phyloP scores from a whole-genome alignment of 1,284 basidiomycete species.

The Fomitopsis betulina region DNA sequence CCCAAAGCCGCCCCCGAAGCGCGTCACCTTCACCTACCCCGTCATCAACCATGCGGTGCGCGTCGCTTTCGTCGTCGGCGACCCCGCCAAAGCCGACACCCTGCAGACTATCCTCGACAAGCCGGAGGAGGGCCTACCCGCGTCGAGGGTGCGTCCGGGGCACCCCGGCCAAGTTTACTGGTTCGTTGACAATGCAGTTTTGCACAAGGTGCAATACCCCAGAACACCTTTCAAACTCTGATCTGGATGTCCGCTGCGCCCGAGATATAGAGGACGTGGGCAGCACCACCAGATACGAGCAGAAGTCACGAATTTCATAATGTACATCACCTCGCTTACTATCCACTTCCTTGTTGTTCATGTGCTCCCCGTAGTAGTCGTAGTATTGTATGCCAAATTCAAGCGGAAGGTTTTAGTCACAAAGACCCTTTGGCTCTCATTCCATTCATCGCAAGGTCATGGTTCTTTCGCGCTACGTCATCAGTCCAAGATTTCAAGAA shows the following conservation, averaged over 20 bases:
- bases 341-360: neutral
- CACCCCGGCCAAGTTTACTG: slow-evolving; percentile 85
- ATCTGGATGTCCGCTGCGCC: neutral
- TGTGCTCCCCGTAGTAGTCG: slow-evolving; percentile 4
- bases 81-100: slow-evolving; percentile 81
- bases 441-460: neutral
- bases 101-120: slow-evolving; percentile 75
- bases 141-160: slow-evolving; percentile 77
- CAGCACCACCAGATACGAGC: neutral
- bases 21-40: slow-evolving; percentile 89
- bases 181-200: slow-evolving; percentile 86
- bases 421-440: neutral
- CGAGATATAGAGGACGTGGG: neutral
- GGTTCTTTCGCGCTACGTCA: neutral
- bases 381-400: neutral
- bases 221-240: slow-evolving; percentile 52
- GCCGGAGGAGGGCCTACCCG: slow-evolving; percentile 79
- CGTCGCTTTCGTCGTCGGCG: slow-evolving; percentile 85
- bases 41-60: slow-evolving; percentile 90
- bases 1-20: slow-evolving; percentile 88
- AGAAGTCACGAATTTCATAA: neutral
- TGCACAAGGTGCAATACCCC: slow-evolving; percentile 55
- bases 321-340: neutral
- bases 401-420: neutral
- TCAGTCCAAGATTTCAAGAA: neutral